Evolutionary conservation across 2,329 filamentous ascomycete genomes (phyloP), one percentile per base, ranked within the genome.

Genomic region (Aspergillus ochraceus): DNA sequence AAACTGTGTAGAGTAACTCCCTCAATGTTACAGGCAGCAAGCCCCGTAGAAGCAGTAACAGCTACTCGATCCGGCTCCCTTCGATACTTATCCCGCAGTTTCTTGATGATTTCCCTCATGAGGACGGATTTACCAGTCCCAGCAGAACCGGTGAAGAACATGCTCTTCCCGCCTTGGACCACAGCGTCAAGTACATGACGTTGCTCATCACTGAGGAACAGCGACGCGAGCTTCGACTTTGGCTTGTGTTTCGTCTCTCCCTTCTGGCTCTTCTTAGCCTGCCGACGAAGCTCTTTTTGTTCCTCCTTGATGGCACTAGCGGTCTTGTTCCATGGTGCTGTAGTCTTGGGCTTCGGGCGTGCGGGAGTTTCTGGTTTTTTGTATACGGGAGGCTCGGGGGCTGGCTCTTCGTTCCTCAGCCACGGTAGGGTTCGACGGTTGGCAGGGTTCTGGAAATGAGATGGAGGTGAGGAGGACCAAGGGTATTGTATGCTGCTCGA

Each of bases 71-170:
- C 95, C 0, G 89, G 87, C 65, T 97, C 91, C 53, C 85, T 84
- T 3, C 78, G 80, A 74, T 89, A 90, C 71, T 96, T 97, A 63
- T 86, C 86, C 61, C 90, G 90, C 54, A 99, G 74, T 4, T 90
- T 87, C 5, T 85, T 80, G 67, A 99, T 98, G 61, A 98, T 97
- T 65, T 96, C 88, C 64, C 93, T 86, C 84, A 99, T 92, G 59
- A 99, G 79, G 4, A 99, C 94, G 1, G 95, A 99, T 81, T 99
- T 99, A 75, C 95, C 95, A 4, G 95, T 97, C 82, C 87, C 92
- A 59, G 95, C 95, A 60, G 95, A 96, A 68, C 95, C 95, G 1
- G 95, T 99, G 75, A 99, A 99, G 80, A 99, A 99, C 2, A 97
- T 93, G 68, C 94, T 98, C 74, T 92, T 89, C 60, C 85, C 85